Percentiles rank a stretch among this genome's conserved stretches.
phyloP scores from a whole-genome alignment of 257 asterid genomes.

The Fraxinus anomala region DNA sequence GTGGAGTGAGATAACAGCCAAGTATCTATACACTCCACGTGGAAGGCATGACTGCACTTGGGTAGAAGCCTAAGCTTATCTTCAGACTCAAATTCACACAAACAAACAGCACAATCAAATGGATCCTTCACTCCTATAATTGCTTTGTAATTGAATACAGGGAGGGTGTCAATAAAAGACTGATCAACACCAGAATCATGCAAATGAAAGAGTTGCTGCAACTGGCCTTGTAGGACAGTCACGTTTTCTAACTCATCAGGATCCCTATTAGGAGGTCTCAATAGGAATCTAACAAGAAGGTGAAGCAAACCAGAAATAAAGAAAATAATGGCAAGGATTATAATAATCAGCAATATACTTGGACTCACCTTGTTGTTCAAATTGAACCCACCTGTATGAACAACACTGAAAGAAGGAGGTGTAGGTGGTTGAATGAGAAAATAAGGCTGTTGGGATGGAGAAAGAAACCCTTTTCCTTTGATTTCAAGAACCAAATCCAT shows the following conservation, averaged over 20 bases:
- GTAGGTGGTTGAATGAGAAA: slow-evolving; percentile 49
- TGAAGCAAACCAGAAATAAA: slow-evolving; percentile 87
- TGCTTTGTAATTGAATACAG: slow-evolving; percentile 74
- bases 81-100: slow-evolving; percentile 47
- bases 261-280: slow-evolving; percentile 61
- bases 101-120: slow-evolving; percentile 76
- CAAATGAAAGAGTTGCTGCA: slow-evolving; percentile 87
- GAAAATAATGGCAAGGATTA: slow-evolving; percentile 78
- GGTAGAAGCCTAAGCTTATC: slow-evolving; percentile 62
- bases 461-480: slow-evolving; percentile 41
- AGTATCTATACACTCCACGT: slow-evolving; percentile 76
- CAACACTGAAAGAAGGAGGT: slow-evolving; percentile 37
- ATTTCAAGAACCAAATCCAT: slow-evolving; percentile 41
- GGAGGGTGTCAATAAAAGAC: slow-evolving; percentile 84
- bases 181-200: slow-evolving; percentile 97
- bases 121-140: slow-evolving; percentile 88
- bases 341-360: slow-evolving; percentile 66
- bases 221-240: slow-evolving; percentile 84
- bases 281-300: slow-evolving; percentile 68
- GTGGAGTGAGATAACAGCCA: slow-evolving; percentile 86
- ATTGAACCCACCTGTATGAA: slow-evolving; percentile 49
- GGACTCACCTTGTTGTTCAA: slow-evolving; percentile 77
- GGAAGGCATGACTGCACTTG: slow-evolving; percentile 76
- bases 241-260: slow-evolving; percentile 66
- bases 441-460: slow-evolving; percentile 58